Evolutionary conservation across 306 rosid species (phyloP), one percentile per base, ranked within the genome.

Genomic region (Styphnolobium japonicum): DNA sequence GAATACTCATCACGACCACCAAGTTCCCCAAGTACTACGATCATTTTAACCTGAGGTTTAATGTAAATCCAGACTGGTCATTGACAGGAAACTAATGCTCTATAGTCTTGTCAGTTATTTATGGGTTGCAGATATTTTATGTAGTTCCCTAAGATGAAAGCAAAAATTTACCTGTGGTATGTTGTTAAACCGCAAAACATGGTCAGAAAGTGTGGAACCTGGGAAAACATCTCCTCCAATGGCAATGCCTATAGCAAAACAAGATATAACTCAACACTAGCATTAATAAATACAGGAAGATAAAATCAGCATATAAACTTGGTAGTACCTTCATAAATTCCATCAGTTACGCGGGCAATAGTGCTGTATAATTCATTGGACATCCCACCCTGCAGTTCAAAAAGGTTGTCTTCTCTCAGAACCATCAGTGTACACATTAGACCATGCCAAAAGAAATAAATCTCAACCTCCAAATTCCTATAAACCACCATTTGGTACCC

Each of bases 221-320:
- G 97, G 99, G 85, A 96, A 96, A 85, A 96, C 99, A 79, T 96
- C 99, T 73, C 99, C 99, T 87, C 99, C 99, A 86, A 96, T 96
- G 66, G 99, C 97, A 87, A 96, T 87, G 81, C 99, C 99, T 95
- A 39, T 75, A 67, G 82, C 73, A 76, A 85, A 64, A 80, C 58
- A 67, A 78, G 37, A 80, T 71, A 45, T 63, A 82, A 67, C 56
- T 68, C 81, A 77, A 33, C 67, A 62, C 46, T 43, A 31, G 43
- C 27, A 56, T 61, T n/a, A 74, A 31, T 67, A 76, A 48, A 37
- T 51, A 19, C 57, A 31, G 5, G 11, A 78, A 76, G 56, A 64
- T 34, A 19, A 77, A 86, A 71, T 21, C 66, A 55, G 69, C 77
- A 76, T 40, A 67, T 73, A 67, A 21, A 66, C 72, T 75, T 49